Evolutionary conservation across 495 filamentous ascomycete species (phyloP).

Genomic region (Chlorociboria aeruginascens): DNA sequence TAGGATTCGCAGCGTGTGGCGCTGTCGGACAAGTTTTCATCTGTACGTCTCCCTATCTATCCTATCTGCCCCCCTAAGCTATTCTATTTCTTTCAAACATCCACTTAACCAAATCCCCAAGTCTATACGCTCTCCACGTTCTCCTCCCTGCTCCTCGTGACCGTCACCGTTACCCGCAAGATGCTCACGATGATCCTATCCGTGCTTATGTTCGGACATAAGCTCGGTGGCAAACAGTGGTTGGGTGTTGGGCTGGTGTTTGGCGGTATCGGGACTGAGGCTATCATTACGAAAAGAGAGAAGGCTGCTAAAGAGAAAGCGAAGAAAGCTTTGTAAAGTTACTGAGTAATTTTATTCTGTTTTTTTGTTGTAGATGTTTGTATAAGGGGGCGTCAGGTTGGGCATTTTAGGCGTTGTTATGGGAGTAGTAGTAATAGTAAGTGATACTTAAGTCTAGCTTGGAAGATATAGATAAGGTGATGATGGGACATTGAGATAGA

Average conservation of each 20-base stretch:
- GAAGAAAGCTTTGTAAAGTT: constrained; percentile 21
- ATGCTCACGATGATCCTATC: constrained; percentile 98
- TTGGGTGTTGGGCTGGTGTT: constrained; percentile 87
- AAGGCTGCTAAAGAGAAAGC: constrained; percentile 71
- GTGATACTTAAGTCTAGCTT: too few species aligned
- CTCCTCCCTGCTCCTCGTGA: constrained; percentile 83
- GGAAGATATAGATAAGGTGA: too few species aligned
- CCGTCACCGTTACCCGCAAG: constrained; percentile 93
- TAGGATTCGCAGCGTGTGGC: constrained; percentile 86
- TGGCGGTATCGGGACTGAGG: constrained; percentile 89
- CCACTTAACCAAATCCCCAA: constrained; percentile 21
- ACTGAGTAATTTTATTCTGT: background rate
- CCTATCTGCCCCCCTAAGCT: background rate
- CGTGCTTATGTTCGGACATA: constrained; percentile 89
- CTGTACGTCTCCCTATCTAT: constrained; percentile 39
- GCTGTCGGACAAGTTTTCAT: constrained; percentile 95
- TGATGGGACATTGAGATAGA: too few species aligned
- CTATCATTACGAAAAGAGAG: constrained; percentile 64
- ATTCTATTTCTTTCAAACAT: too few species aligned
- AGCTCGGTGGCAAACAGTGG: constrained; percentile 75
- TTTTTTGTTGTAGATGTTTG: background rate
- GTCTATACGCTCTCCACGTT: constrained; percentile 89
- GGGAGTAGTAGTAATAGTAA: too few species aligned
- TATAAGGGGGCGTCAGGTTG: background rate
- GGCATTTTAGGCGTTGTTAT: background rate